Evolutionary conservation across 106 monocot genomes (phyloP), one percentile per base, ranked within the genome.

Genomic region (Dendrobium catenatum): DNA sequence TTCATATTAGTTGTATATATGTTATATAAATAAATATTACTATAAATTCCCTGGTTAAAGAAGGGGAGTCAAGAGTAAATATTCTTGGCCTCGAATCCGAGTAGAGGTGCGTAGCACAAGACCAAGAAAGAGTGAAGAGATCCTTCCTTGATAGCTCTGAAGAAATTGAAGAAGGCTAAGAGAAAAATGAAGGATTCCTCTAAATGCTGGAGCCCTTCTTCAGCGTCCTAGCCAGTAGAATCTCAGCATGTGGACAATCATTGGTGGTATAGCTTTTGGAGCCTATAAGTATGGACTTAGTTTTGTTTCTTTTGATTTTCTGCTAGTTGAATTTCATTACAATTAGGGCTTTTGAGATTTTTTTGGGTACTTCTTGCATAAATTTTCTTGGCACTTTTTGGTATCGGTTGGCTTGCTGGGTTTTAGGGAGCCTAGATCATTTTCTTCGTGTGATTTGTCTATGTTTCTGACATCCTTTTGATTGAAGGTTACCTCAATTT

Each of bases 121-220:
- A 6, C 24, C 2, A 5, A 26, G 24, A 9, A 22, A 9, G 26
- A 8, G 64, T 8, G 64, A 26, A 26, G 64, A 64, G 24, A 64
- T 64, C 64, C 0, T 7, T 7, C 7, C 24, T 77, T 77, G 59
- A 88, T 88, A 86, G 83, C 84, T 77, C 86, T 68, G 75, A 89
- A 89, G 81, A 89, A 86, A 67, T 78, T 83, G 78, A 89, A 89
- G 86, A 89, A 89, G 61, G 19, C 47, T 4, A 89, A 89, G 72
- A 78, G 82, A 49, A 89, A 86, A 42, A 24, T 59, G 22, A 89
- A 86, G 84, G 83, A 83, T 46, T 54, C 83, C 2, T 20, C 68
- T 43, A 81, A 77, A 56, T 17, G 55, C 37, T 56, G 78, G 46
- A 49, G n/a, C n/a, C 15, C 79, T 0, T 78, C 66, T 72, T 55